phyloP scores from a whole-genome alignment of 164 flowering plant genomes.

The Dillenia suffruticosa region DNA sequence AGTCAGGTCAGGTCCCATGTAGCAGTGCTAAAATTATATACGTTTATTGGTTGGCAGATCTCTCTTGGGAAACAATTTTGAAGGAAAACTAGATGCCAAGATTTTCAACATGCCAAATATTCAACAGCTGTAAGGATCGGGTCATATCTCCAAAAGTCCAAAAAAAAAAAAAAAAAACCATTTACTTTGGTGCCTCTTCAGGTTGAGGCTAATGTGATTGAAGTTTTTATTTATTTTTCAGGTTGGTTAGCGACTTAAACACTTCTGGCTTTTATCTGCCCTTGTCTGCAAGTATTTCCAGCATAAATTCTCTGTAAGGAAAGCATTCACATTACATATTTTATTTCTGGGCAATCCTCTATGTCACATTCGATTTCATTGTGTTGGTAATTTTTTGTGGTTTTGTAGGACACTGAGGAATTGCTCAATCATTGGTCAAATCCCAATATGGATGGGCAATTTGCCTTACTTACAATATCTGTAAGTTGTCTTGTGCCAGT shows the following conservation, averaged over 20 bases:
- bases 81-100: neutral
- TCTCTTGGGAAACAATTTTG: conserved; percentile 4
- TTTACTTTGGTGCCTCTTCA: too few species aligned
- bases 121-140: neutral
- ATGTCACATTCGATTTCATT: neutral
- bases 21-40: neutral
- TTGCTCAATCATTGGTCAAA: conserved; percentile 2
- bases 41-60: neutral
- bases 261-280: neutral
- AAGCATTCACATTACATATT: neutral
- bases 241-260: conserved; percentile 4
- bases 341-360: neutral
- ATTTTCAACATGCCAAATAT: neutral
- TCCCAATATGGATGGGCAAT: neutral
- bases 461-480: neutral
- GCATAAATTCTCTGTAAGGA: neutral
- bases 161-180: too few species aligned
- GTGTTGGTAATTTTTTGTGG: neutral
- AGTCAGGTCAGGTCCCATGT: too few species aligned
- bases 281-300: neutral
- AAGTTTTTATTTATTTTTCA: neutral
- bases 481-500: neutral
- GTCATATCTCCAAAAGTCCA: neutral
- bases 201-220: neutral
- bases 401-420: neutral